Base-by-base conservation (phyloP, 2,329 filamentous ascomycete species). In the Cladosporium sp. region DNA sequence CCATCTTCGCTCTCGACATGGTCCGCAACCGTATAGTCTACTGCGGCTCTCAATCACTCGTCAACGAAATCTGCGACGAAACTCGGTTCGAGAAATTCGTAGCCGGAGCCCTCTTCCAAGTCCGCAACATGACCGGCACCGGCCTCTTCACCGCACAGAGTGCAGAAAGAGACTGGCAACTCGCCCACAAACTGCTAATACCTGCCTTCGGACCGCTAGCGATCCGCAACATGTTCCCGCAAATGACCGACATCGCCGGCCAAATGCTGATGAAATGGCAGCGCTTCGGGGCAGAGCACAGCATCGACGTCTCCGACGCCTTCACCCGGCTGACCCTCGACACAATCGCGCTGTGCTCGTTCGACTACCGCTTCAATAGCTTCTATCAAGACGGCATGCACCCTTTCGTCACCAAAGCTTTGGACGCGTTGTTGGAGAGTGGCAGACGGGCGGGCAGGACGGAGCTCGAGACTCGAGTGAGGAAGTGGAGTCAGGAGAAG, bases 331-430 rank as follows among this genome's bases (percentile, higher is more conserved):
- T 90, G 32, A 83, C 87, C 0, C 78, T 90, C 2, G 88, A 90
- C 66, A 87, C 86, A 0, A 80, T 90, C 10, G 85, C 85, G 2
- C 78, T 90, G 3, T 88, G 86, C 69, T 76, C 83, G 10, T 87
- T 89, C 83, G 82, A 82, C 35, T 86, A 79, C 58, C 83, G 87
- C n/a, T 90, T 90, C 77, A 90, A 90, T 71, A 86, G 83, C 1
- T 90, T 86, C 71, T 90, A 90, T 66, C 77, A 78, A 24, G 80
- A 87, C 12, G 76, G 82, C 6, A 74, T 87, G 68, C 88, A 91
- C 60, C 86, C 86, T 0, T 90, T 90, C 62, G 77, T 89, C 40
- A 71, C 78, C 49, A 34, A 34, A 17, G 40, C 53, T 24, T 22
- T 50, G 12, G 44, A 50, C 7, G 44, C 36, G 24, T 9, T 50